Conservation (phyloP, 352 stramenopile genomes). For the Pythium phragmiticola region DNA sequence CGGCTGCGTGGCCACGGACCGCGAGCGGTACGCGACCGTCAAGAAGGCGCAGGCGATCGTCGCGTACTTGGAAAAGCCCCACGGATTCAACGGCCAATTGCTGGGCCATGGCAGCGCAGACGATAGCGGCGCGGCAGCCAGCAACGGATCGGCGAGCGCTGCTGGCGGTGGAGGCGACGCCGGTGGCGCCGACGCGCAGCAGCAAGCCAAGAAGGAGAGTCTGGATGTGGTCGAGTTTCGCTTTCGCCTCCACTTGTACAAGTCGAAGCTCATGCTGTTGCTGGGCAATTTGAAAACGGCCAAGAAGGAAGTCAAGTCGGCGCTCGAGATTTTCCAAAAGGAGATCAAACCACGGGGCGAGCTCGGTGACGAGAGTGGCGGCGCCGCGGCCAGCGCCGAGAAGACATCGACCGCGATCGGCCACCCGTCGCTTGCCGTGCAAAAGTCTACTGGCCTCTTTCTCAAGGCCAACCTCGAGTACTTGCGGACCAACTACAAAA, state of each 20-base stretch:
- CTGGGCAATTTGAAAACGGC: conserved; percentile 86
- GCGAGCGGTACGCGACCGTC: conserved; percentile 55
- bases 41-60: conserved; percentile 88
- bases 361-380: not conserved
- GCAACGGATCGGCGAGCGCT: conserved; percentile 13
- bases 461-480: conserved; percentile 94
- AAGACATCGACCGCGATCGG: conserved; percentile 76
- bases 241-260: conserved; percentile 91
- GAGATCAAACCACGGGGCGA: conserved; percentile 74
- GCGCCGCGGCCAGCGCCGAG: conserved; percentile 40
- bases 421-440: conserved; percentile 73
- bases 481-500: conserved; percentile 93
- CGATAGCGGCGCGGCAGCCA: conserved; percentile 17
- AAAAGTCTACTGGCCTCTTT: conserved; percentile 90
- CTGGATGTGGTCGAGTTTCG: conserved; percentile 84
- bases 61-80: conserved; percentile 88
- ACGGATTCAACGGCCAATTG: conserved; percentile 84
- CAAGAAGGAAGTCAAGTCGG: conserved; percentile 93
- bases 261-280: conserved; percentile 89
- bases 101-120: conserved; percentile 35
- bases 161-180: not conserved
- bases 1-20: conserved; percentile 80
- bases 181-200: conserved; percentile 34
- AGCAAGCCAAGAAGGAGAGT: conserved; percentile 54
- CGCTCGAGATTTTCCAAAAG: conserved; percentile 92